Percentiles rank a stretch among this genome's conserved stretches.
These are phyloP conservation scores for Antarctomyces pellizariae DNA, from an alignment of 495 filamentous ascomycete genomes.

Conservation along the genomic window DNA sequence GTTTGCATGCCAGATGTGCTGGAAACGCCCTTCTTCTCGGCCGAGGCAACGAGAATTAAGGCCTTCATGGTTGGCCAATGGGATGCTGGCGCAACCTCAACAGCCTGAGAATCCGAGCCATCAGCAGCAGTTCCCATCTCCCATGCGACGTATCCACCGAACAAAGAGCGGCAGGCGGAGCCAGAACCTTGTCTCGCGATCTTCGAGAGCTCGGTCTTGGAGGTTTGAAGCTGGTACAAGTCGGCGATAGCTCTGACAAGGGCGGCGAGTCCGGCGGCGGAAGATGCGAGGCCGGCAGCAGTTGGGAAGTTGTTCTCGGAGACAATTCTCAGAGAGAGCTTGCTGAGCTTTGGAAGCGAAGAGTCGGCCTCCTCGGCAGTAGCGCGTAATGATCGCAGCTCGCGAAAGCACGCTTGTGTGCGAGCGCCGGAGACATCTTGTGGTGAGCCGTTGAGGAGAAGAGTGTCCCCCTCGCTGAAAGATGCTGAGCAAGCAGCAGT, in stretches of 20 bases:
- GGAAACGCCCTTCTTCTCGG: constrained; percentile 83
- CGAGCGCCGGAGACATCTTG: constrained; percentile 74
- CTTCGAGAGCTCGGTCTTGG: constrained; percentile 53
- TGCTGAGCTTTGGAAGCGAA: constrained; percentile 53
- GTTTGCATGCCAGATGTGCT: constrained; percentile 91
- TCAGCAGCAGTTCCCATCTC: constrained; percentile 45
- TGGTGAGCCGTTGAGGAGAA: constrained; percentile 60
- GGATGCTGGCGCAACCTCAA: constrained; percentile 58
- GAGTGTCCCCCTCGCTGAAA: constrained; percentile 42
- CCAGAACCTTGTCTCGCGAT: constrained; percentile 93
- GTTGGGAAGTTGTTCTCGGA: constrained; percentile 98
- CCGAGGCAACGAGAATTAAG: constrained; percentile 67
- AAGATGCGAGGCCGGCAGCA: constrained; percentile 82
- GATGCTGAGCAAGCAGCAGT: constrained; percentile 72
- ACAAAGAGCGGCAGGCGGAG: constrained; percentile 73
- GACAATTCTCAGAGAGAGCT: constrained; percentile 54
- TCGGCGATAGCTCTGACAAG: constrained; percentile 82
- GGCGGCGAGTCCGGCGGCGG: constrained; percentile 85
- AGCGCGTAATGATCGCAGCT: constrained; percentile 53
- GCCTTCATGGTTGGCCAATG: constrained; percentile 96
- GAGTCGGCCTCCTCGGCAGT: constrained; percentile 45
- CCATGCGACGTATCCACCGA: constrained; percentile 94
- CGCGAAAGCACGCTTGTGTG: constrained; percentile 73
- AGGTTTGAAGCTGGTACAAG: constrained; percentile 61
- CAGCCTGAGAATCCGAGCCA: constrained; percentile 64